Evolutionary conservation across 2,329 filamentous ascomycete genomes (phyloP).

Genomic region (Botrytis sinoallii): DNA sequence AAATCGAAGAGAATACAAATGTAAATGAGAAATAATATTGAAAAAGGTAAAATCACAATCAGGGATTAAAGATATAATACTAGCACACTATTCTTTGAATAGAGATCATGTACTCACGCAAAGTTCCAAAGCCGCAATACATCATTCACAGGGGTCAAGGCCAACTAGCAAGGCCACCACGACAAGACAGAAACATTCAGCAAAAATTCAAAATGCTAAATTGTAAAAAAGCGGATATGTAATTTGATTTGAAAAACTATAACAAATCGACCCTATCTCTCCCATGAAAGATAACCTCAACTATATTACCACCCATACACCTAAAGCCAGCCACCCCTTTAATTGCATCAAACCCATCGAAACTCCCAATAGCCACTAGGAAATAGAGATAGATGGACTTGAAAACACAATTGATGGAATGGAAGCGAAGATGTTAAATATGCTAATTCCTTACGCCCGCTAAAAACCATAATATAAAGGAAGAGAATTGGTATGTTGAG

Average conservation of each 20-base stretch:
- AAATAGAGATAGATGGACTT: conserved; percentile 8
- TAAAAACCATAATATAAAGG: not conserved
- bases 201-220: not conserved
- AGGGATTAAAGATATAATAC: not conserved
- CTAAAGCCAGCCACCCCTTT: not conserved
- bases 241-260: not conserved
- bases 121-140: not conserved
- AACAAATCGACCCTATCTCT: conserved; percentile 10
- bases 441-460: conserved; percentile 14
- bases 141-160: not conserved
- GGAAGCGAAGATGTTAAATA: not conserved
- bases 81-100: not conserved
- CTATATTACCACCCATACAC: conserved; percentile 10
- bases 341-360: conserved; percentile 3
- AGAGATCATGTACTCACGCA: not conserved
- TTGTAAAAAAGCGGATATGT: conserved; percentile 1
- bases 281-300: conserved; percentile 11
- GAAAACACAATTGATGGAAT: conserved; percentile 1
- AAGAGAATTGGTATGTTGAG: not conserved
- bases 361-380: not conserved
- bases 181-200: not conserved
- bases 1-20: not conserved
- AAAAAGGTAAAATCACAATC: not conserved
- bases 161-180: not conserved
- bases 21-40: too few relatives aligned